These are phyloP conservation scores for Rhizopus delemar DNA, from an alignment of 371 early-diverging fungal genomes.

Conservation along the genomic window DNA sequence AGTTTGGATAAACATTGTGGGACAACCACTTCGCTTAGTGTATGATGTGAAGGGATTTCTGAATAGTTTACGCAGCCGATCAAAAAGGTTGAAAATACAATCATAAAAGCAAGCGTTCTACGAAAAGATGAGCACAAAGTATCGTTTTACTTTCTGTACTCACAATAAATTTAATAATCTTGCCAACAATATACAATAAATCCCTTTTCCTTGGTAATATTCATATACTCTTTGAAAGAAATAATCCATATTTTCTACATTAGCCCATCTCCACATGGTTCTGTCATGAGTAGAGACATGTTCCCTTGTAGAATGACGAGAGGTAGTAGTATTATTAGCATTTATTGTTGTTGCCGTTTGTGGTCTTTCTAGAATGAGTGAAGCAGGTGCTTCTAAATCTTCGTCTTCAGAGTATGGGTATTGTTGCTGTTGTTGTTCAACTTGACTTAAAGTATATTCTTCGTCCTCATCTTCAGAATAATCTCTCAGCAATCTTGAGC, in stretches of 20 bases:
- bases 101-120: conserved; percentile 84
- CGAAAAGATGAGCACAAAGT: neutral
- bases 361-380: conserved; percentile 59
- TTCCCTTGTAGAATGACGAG: conserved; percentile 28
- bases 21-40: conserved; percentile 73
- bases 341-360: conserved; percentile 10
- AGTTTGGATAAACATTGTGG: conserved; percentile 68
- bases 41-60: conserved; percentile 65
- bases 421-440: conserved; percentile 15
- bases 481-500: conserved; percentile 15
- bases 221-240: conserved; percentile 81
- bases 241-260: conserved; percentile 78
- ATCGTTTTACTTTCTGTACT: neutral
- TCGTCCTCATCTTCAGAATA: conserved; percentile 24
- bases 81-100: conserved; percentile 84
- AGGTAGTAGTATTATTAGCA: too few species aligned
- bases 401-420: conserved; percentile 16
- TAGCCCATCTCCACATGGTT: conserved; percentile 84
- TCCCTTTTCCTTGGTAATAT: conserved; percentile 83
- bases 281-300: conserved; percentile 59
- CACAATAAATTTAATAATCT: conserved; percentile 74
- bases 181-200: conserved; percentile 72
- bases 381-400: conserved; percentile 64
- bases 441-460: conserved; percentile 22
- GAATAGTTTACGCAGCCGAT: conserved; percentile 88